These are phyloP conservation scores for Sporothrix mexicana DNA, from an alignment of 2,329 filamentous ascomycete genomes.

Conservation along the genomic window DNA sequence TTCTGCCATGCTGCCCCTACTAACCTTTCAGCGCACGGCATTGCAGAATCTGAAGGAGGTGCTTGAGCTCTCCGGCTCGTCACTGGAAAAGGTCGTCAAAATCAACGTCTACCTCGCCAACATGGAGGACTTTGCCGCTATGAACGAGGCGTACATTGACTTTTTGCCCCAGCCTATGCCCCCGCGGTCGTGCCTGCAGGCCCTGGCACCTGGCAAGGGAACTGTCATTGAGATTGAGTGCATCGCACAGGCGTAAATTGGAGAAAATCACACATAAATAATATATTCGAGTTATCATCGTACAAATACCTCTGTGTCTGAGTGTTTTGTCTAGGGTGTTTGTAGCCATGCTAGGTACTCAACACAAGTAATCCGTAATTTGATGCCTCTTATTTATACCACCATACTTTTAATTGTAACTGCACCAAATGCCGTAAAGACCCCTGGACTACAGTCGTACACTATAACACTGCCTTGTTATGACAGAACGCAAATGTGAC, in stretches of 20 bases:
- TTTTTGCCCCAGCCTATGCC: slow-evolving; percentile 76
- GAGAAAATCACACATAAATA: background rate
- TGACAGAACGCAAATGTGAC: no score
- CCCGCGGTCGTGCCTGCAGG: slow-evolving; percentile 84
- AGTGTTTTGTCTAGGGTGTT: no score
- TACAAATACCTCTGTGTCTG: background rate
- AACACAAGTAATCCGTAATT: no score
- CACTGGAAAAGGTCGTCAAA: slow-evolving; percentile 68
- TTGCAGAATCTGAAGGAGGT: slow-evolving; percentile 65
- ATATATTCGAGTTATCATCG: no score
- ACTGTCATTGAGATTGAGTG: slow-evolving; percentile 91
- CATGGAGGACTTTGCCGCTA: slow-evolving; percentile 67
- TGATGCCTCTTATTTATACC: no score
- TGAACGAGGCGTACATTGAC: slow-evolving; percentile 62
- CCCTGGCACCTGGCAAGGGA: slow-evolving; percentile 83
- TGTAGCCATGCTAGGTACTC: no score
- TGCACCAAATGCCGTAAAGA: no score
- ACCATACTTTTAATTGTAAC: no score
- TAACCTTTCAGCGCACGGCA: slow-evolving; percentile 50
- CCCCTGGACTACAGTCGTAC: no score
- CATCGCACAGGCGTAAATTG: slow-evolving; percentile 65
- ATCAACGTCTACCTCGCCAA: slow-evolving; percentile 69
- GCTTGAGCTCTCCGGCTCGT: slow-evolving; percentile 64
- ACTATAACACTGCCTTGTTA: no score
- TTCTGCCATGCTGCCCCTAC: background rate